Percentiles rank a stretch among this genome's conserved stretches.
Conservation (phyloP, 495 filamentous ascomycete genomes). For the Penicillium waksmanii region DNA sequence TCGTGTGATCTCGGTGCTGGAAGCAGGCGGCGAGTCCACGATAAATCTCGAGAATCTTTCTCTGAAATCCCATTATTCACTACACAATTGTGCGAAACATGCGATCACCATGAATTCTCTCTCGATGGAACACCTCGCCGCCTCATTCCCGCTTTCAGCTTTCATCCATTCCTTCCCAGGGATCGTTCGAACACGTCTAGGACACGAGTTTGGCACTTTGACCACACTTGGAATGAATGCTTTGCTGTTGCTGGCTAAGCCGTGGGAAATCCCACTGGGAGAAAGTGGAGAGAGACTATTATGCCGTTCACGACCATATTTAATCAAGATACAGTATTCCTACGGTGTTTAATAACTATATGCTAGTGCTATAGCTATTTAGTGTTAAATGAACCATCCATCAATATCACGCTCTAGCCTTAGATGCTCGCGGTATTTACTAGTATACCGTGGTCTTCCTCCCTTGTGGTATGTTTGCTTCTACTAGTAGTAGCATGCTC, state of each 20-base stretch:
- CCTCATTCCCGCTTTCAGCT: not conserved
- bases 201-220: not conserved
- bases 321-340: no score
- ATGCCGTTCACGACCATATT: no score
- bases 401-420: no score
- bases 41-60: not conserved
- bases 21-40: not conserved
- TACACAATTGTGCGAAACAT: not conserved
- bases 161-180: not conserved
- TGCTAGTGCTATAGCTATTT: no score
- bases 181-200: not conserved
- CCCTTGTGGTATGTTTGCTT: no score
- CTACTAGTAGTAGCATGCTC: no score
- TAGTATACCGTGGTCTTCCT: no score
- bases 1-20: not conserved
- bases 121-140: not conserved
- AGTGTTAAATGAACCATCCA: no score
- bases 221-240: not conserved
- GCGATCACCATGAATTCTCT: not conserved
- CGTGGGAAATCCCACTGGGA: not conserved
- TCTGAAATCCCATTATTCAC: not conserved
- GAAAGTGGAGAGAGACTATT: slow-evolving; percentile 1
- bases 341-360: no score
- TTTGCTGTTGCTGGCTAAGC: not conserved
- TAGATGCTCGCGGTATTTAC: no score